Evolutionary conservation across 208 protist genomes (phyloP).

Genomic region (Leishmania gerbilli): DNA sequence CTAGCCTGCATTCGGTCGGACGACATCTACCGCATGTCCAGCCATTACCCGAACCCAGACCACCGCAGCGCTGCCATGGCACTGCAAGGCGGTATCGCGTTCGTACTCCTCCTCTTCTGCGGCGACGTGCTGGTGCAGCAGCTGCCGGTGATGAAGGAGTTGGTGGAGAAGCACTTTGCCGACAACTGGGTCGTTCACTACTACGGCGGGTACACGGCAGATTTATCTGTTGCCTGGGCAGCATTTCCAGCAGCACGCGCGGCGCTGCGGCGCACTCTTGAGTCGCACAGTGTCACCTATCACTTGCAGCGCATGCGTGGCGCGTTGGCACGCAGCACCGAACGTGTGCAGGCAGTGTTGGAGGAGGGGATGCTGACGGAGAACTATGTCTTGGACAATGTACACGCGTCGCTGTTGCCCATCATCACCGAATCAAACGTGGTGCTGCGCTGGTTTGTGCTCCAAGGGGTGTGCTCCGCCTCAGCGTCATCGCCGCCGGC

Average conservation of each 20-base stretch:
- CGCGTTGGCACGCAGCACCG: constrained; percentile 44
- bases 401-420: constrained; percentile 83
- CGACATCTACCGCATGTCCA: constrained; percentile 96
- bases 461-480: constrained; percentile 69
- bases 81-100: constrained; percentile 94
- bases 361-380: constrained; percentile 93
- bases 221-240: constrained; percentile 92
- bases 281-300: constrained; percentile 69
- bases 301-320: constrained; percentile 55
- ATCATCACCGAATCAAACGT: constrained; percentile 94
- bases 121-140: constrained; percentile 93
- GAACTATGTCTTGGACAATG: constrained; percentile 94
- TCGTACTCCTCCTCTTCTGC: constrained; percentile 98
- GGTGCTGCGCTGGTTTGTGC: constrained; percentile 95
- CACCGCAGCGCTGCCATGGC: constrained; percentile 94
- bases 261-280: constrained; percentile 93
- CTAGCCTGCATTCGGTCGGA: constrained; percentile 94
- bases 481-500: not conserved
- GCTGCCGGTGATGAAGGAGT: constrained; percentile 95
- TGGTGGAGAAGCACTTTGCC: constrained; percentile 98
- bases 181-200: constrained; percentile 99
- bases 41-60: constrained; percentile 93
- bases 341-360: constrained; percentile 47
- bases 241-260: constrained; percentile 92
- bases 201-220: constrained; percentile 97